phyloP scores from a whole-genome alignment of 1,284 basidiomycete genomes.

The Fistulina hepatica region DNA sequence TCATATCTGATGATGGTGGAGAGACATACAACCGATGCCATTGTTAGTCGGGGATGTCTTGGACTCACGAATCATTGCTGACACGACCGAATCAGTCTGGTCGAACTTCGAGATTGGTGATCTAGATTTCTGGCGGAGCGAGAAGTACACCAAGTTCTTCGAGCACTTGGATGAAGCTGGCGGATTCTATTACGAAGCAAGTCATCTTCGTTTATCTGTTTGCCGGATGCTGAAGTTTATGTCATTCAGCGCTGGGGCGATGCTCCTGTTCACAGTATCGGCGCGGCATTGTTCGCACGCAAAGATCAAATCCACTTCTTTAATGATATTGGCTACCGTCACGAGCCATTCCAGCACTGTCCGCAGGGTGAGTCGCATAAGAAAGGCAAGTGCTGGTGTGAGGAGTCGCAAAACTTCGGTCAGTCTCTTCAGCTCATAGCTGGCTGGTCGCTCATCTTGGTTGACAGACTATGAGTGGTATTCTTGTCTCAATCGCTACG shows the following conservation, averaged over 20 bases:
- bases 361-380: constrained; percentile 49
- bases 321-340: constrained; percentile 51
- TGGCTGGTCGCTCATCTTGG: constrained; percentile 7
- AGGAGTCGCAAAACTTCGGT: constrained; percentile 54
- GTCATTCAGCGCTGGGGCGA: constrained; percentile 78
- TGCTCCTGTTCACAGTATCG: constrained; percentile 70
- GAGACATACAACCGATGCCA: constrained; percentile 80
- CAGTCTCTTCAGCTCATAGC: constrained; percentile 14
- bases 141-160: constrained; percentile 81
- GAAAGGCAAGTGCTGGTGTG: constrained; percentile 62
- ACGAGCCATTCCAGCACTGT: constrained; percentile 76
- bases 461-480: constrained; percentile 68
- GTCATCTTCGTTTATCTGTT: constrained; percentile 5
- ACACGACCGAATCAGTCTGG: constrained; percentile 48
- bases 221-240: constrained; percentile 4
- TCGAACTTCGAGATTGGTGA: constrained; percentile 86
- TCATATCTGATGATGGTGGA: constrained; percentile 76
- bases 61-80: neutral
- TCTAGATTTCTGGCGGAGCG: constrained; percentile 72
- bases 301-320: constrained; percentile 49
- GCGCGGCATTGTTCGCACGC: constrained; percentile 7
- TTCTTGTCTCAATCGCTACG: constrained; percentile 66
- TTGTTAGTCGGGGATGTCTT: constrained; percentile 39
- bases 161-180: constrained; percentile 74
- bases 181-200: constrained; percentile 87